phyloP scores from a whole-genome alignment of 176 grass and related monocot species.

The Eremochloa ophiuroides region DNA sequence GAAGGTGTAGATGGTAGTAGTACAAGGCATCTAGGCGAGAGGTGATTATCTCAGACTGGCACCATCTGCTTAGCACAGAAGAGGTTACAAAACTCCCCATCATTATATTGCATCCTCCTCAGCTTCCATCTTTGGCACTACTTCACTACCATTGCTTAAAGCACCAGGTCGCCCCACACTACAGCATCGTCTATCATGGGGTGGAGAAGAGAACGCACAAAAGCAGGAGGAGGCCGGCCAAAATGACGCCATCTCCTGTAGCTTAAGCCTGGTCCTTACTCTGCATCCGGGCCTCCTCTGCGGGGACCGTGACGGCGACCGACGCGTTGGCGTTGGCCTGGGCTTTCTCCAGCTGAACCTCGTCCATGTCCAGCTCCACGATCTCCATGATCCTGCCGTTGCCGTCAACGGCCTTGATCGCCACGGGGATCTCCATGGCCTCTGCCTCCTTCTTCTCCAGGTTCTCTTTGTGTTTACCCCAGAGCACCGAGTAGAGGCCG shows the following conservation, averaged over 20 bases:
- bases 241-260: background rate
- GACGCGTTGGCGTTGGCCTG: constrained; percentile 53
- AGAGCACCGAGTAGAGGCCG: constrained; percentile 89
- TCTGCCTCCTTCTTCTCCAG: constrained; percentile 62
- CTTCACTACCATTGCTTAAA: background rate
- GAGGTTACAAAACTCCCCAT: constrained; percentile 41
- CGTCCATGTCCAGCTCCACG: constrained; percentile 63
- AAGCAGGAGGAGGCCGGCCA: background rate
- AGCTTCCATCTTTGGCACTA: constrained; percentile 5
- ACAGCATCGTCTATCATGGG: background rate
- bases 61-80: constrained; percentile 31
- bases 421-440: constrained; percentile 63
- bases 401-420: constrained; percentile 55
- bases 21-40: too few relatives aligned
- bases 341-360: constrained; percentile 74
- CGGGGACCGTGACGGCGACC: constrained; percentile 34
- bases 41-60: background rate
- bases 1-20: background rate
- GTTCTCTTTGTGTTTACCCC: constrained; percentile 94
- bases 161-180: background rate
- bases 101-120: constrained; percentile 19
- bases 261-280: constrained; percentile 31
- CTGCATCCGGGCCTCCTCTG: constrained; percentile 48
- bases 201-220: background rate
- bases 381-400: constrained; percentile 58